Conservation (phyloP, 768 basidiomycete species). For the Tricholoma sp. region DNA sequence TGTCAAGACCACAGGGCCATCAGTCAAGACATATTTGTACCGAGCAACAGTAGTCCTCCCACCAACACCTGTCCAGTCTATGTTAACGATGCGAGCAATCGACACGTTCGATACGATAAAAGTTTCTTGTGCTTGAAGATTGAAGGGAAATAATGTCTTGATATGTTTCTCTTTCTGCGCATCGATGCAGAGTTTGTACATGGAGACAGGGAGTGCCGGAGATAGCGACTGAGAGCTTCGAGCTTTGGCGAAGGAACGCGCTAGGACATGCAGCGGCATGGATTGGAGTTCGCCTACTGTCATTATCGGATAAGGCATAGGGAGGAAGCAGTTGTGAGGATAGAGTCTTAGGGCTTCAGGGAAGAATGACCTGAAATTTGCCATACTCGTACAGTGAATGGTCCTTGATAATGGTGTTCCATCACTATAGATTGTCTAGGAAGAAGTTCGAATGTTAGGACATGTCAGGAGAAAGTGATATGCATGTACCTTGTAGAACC, state of each 20-base stretch:
- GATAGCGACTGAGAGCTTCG: conserved; percentile 20
- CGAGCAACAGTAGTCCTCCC: conserved; percentile 30
- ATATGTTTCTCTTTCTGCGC: conserved; percentile 12
- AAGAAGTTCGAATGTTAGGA: background rate
- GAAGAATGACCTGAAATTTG: background rate
- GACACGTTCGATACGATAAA: conserved; percentile 36
- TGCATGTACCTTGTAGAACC: conserved; percentile 32
- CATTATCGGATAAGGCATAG: conserved; percentile 36
- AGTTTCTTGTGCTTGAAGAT: conserved; percentile 30
- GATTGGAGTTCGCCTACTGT: conserved; percentile 28
- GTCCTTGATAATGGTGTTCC: background rate
- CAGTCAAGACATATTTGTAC: conserved; percentile 34
- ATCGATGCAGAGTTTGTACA: conserved; percentile 11
- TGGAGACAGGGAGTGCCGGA: conserved; percentile 21
- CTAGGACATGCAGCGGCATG: conserved; percentile 24
- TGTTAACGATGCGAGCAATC: conserved; percentile 34
- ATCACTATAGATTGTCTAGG: background rate
- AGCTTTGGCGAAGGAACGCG: conserved; percentile 14
- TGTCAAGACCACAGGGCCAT: conserved; percentile 24
- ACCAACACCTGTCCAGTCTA: conserved; percentile 33
- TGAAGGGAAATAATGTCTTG: conserved; percentile 26
- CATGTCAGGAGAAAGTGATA: conserved; percentile 27
- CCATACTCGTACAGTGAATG: background rate
- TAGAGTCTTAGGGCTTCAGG: background rate
- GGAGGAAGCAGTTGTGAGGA: conserved; percentile 21